phyloP scores from a whole-genome alignment of 257 asterid species.

The Forsythia suspensa region DNA sequence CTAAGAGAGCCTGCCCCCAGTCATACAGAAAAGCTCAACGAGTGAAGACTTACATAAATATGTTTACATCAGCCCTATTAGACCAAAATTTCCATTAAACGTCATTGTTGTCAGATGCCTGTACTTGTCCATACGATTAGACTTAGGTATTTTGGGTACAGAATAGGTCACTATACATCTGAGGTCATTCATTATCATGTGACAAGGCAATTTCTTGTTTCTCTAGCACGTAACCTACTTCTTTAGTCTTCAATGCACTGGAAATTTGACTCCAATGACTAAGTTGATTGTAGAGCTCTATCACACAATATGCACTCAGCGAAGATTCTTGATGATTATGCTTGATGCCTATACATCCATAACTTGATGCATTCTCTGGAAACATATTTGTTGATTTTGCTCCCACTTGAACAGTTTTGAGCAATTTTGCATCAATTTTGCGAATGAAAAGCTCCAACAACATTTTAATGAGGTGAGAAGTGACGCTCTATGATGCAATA shows the following conservation, averaged over 20 bases:
- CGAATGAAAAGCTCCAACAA: constrained; percentile 99
- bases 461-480: constrained; percentile 92
- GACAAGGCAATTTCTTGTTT: constrained; percentile 8
- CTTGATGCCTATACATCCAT: neutral
- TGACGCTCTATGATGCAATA: constrained; percentile 20
- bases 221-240: neutral
- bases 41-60: neutral
- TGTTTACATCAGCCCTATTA: constrained; percentile 7
- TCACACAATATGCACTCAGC: constrained; percentile 4
- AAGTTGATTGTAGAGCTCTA: neutral
- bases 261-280: neutral
- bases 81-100: neutral
- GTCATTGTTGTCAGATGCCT: neutral
- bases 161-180: neutral
- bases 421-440: constrained; percentile 98
- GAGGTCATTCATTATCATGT: constrained; percentile 9
- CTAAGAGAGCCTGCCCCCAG: neutral
- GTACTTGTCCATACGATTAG: neutral
- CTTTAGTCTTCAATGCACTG: neutral
- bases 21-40: constrained; percentile 13
- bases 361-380: constrained; percentile 10
- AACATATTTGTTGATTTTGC: constrained; percentile 12
- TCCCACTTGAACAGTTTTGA: constrained; percentile 67
- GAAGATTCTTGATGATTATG: constrained; percentile 14
- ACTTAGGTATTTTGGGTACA: constrained; percentile 5